These are phyloP conservation scores for Penicillium parvum DNA, from an alignment of 495 filamentous ascomycete genomes.

Conservation along the genomic window DNA sequence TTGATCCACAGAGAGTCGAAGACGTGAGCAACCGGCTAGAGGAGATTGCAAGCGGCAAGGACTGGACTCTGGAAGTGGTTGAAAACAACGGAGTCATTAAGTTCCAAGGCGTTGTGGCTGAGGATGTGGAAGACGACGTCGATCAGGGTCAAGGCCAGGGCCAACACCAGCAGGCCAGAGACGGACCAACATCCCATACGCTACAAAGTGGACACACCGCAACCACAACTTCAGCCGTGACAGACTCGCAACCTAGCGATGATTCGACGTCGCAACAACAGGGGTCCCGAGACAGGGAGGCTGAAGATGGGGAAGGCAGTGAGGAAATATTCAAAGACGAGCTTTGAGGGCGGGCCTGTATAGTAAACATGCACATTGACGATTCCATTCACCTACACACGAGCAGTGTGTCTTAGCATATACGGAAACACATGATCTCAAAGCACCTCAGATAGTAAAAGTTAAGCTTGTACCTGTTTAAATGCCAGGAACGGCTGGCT, in stretches of 20 bases:
- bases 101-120: constrained; percentile 36
- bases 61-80: constrained; percentile 47
- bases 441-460: background rate
- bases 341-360: constrained; percentile 33
- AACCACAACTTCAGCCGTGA: constrained; percentile 3
- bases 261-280: constrained; percentile 14
- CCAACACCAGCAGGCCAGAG: constrained; percentile 16
- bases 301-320: constrained; percentile 34
- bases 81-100: constrained; percentile 48
- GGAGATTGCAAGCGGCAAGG: constrained; percentile 37
- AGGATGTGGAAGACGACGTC: constrained; percentile 30
- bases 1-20: constrained; percentile 66
- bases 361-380: constrained; percentile 4
- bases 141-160: background rate
- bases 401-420: no score
- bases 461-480: background rate
- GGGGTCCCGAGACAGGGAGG: constrained; percentile 9
- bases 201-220: constrained; percentile 4
- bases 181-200: background rate
- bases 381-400: background rate
- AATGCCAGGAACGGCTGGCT: constrained; percentile 19
- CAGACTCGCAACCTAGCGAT: constrained; percentile 7
- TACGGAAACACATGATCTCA: background rate
- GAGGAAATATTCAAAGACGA: constrained; percentile 56
- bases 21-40: constrained; percentile 54